These are phyloP conservation scores for Ophiostoma triangulosporum DNA, from an alignment of 2,329 filamentous ascomycete species.

Conservation along the genomic window DNA sequence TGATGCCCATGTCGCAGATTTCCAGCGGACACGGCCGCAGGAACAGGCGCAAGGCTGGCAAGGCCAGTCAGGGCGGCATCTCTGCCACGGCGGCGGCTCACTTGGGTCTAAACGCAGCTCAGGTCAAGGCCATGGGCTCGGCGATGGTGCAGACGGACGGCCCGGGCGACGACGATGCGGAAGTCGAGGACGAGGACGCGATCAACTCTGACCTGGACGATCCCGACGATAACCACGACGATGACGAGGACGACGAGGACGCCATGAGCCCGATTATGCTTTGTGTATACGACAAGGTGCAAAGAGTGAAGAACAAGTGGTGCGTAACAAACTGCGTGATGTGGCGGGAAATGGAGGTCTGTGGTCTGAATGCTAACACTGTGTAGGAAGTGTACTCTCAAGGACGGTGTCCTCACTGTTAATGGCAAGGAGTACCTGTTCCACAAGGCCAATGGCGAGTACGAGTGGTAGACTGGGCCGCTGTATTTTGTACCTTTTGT, in stretches of 20 bases:
- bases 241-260: slow-evolving; percentile 80
- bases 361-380: background rate
- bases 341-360: background rate
- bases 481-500: too few relatives aligned
- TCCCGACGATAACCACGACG: slow-evolving; percentile 70
- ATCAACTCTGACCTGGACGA: slow-evolving; percentile 99
- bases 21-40: slow-evolving; percentile 26
- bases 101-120: slow-evolving; percentile 12
- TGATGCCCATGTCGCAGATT: slow-evolving; percentile 49
- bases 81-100: background rate
- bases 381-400: slow-evolving; percentile 85
- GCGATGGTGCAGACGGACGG: slow-evolving; percentile 23
- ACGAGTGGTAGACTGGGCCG: slow-evolving; percentile 67
- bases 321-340: slow-evolving; percentile 23
- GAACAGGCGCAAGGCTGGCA: slow-evolving; percentile 7
- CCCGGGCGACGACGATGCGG: slow-evolving; percentile 43
- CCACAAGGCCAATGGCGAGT: slow-evolving; percentile 93
- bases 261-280: slow-evolving; percentile 83
- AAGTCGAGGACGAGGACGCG: slow-evolving; percentile 72
- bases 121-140: slow-evolving; percentile 41
- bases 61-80: background rate
- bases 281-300: slow-evolving; percentile 98
- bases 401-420: slow-evolving; percentile 88
- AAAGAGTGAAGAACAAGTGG: slow-evolving; percentile 98
- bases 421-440: slow-evolving; percentile 95